Evolutionary conservation across 2,329 filamentous ascomycete species (phyloP).

Genomic region (Fusarium metavorans): DNA sequence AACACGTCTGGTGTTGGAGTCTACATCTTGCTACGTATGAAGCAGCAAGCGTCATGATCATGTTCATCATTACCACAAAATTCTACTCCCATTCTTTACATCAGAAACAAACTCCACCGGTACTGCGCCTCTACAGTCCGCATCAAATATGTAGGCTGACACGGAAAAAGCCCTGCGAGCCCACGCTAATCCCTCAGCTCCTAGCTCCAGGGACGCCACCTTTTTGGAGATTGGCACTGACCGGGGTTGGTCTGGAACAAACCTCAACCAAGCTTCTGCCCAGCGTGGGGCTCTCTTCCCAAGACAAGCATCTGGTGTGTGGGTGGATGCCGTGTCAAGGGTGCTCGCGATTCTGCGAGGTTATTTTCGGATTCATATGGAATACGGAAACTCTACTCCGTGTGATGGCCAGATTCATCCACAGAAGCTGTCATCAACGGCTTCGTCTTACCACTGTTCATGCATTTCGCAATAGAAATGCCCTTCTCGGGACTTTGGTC

Average conservation of each 20-base stretch:
- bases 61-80: background rate
- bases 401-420: background rate
- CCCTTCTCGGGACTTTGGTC: background rate
- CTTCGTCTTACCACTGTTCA: background rate
- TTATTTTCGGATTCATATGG: conserved; percentile 23
- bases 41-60: background rate
- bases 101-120: background rate
- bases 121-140: conserved; percentile 1
- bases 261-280: conserved; percentile 41
- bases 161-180: conserved; percentile 21
- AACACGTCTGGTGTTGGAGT: conserved; percentile 8
- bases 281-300: conserved; percentile 31
- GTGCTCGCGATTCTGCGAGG: conserved; percentile 15
- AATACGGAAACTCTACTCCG: background rate
- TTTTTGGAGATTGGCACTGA: conserved; percentile 27
- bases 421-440: background rate
- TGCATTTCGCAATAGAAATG: background rate
- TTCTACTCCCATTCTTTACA: background rate
- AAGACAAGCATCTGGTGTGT: background rate
- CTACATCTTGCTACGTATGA: background rate
- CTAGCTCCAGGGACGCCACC: conserved; percentile 16
- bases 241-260: conserved; percentile 39
- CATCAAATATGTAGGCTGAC: conserved; percentile 16
- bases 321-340: conserved; percentile 17
- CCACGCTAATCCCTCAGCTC: conserved; percentile 28